These are phyloP conservation scores for Ustilago trichophora DNA, from an alignment of 1,284 basidiomycete species.

Conservation along the genomic window DNA sequence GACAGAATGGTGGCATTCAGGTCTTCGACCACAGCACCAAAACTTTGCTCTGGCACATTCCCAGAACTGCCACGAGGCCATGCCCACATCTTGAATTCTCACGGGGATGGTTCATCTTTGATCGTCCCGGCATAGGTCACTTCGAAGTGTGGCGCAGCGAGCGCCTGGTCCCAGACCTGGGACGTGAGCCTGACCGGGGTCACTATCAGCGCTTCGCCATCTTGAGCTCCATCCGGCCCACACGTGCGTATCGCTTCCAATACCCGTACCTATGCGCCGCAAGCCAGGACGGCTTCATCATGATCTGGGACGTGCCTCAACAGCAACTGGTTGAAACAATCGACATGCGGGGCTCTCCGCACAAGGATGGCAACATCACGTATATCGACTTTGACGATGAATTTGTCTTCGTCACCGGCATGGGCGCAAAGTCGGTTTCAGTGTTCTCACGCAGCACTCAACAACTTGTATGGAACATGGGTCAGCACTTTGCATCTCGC, in stretches of 20 bases:
- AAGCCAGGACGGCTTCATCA: constrained; percentile 39
- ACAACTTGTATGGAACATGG: constrained; percentile 44
- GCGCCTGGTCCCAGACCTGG: constrained; percentile 38
- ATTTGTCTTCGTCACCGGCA: constrained; percentile 51
- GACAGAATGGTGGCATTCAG: constrained; percentile 27
- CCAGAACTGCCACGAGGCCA: constrained; percentile 24
- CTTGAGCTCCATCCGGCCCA: constrained; percentile 26
- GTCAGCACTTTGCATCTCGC: constrained; percentile 44
- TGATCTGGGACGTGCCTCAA: constrained; percentile 42
- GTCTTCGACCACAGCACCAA: constrained; percentile 34
- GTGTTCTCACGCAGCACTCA: constrained; percentile 37
- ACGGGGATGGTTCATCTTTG: constrained; percentile 56
- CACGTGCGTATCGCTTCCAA: constrained; percentile 56
- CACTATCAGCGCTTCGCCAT: constrained; percentile 36
- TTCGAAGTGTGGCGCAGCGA: constrained; percentile 59
- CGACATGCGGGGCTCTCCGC: constrained; percentile 25
- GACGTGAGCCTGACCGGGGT: constrained; percentile 40
- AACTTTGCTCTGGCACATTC: constrained; percentile 45
- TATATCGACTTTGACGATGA: constrained; percentile 62
- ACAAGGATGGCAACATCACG: constrained; percentile 47
- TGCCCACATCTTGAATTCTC: constrained; percentile 57
- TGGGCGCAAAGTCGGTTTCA: constrained; percentile 41
- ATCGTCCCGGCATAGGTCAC: constrained; percentile 39
- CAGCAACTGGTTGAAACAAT: constrained; percentile 34
- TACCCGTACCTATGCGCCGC: constrained; percentile 49